Evolutionary conservation across 306 rosid species (phyloP).

Genomic region (Quercus alba): DNA sequence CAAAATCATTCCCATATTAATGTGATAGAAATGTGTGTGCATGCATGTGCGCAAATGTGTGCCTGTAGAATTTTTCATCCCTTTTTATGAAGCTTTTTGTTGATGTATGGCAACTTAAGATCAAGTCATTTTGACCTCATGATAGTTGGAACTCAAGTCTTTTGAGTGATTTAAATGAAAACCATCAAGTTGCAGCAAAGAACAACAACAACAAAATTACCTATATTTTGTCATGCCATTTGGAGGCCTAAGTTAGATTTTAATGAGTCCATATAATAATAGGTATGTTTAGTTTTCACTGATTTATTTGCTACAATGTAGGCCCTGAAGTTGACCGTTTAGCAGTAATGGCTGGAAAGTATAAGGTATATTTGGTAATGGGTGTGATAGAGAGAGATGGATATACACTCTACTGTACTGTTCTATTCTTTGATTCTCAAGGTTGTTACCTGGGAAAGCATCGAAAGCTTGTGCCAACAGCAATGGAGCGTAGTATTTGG

Average conservation of each 20-base stretch:
- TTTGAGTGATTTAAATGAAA: neutral
- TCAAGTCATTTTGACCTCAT: too few relatives aligned
- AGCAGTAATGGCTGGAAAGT: conserved; percentile 94
- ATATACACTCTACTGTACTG: conserved; percentile 83
- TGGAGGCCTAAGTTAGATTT: neutral
- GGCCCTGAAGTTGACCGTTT: conserved; percentile 92
- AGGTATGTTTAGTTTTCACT: neutral
- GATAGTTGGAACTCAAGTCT: neutral
- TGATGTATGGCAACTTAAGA: neutral
- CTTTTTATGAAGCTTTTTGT: neutral
- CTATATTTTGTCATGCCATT: neutral
- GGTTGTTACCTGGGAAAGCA: conserved; percentile 89
- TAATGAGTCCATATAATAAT: neutral
- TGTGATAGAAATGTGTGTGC: too few relatives aligned
- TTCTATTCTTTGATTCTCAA: conserved; percentile 84
- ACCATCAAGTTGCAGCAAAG: neutral
- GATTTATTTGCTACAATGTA: conserved; percentile 19
- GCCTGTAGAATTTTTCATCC: neutral
- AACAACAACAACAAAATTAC: neutral
- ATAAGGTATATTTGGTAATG: conserved; percentile 74
- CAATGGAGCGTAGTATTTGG: conserved; percentile 77
- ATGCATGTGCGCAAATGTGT: too few relatives aligned
- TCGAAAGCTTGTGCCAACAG: conserved; percentile 89
- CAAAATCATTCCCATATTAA: neutral
- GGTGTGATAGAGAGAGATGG: conserved; percentile 96